Percentiles rank a stretch among this genome's conserved stretches.
Conservation (phyloP, 257 asterid species). For the Fraxinus americana region DNA sequence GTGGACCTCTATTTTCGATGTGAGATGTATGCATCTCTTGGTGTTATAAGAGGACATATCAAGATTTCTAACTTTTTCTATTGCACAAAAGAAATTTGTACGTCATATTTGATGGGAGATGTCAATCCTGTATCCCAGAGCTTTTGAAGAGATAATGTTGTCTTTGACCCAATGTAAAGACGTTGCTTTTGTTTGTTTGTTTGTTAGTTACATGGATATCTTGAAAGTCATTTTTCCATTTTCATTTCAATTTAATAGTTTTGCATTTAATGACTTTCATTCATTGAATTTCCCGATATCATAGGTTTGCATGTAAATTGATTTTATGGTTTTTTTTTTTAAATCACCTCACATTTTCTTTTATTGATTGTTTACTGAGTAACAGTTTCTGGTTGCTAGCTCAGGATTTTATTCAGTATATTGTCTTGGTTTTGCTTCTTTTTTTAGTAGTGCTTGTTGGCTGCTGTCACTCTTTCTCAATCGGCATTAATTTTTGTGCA, state of each 20-base stretch:
- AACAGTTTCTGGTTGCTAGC: not conserved
- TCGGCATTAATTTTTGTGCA: slow-evolving; percentile 32
- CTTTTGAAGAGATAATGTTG: not conserved
- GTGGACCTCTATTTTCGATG: slow-evolving; percentile 3
- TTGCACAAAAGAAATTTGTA: not conserved
- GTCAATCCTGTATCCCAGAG: not conserved
- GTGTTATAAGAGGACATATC: slow-evolving; percentile 4
- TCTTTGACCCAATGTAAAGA: not conserved
- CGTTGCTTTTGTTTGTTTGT: not conserved
- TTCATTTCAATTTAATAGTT: not conserved
- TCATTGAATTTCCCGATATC: not conserved
- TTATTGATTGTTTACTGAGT: slow-evolving; percentile 9
- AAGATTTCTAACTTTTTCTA: not conserved
- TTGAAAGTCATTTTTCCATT: not conserved
- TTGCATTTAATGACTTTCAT: not conserved
- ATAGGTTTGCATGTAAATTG: not conserved
- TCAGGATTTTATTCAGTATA: not conserved
- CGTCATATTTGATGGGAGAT: too few relatives aligned
- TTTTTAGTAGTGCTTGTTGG: slow-evolving; percentile 1
- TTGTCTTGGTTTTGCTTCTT: slow-evolving; percentile 12
- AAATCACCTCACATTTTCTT: not conserved
- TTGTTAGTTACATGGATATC: not conserved
- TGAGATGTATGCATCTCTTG: slow-evolving; percentile 8
- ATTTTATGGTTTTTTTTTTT: not conserved
- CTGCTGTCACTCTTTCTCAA: slow-evolving; percentile 17